Evolutionary conservation across 257 asterid species (phyloP), one percentile per base, ranked within the genome.

Genomic region (Orobanche coerulescens): DNA sequence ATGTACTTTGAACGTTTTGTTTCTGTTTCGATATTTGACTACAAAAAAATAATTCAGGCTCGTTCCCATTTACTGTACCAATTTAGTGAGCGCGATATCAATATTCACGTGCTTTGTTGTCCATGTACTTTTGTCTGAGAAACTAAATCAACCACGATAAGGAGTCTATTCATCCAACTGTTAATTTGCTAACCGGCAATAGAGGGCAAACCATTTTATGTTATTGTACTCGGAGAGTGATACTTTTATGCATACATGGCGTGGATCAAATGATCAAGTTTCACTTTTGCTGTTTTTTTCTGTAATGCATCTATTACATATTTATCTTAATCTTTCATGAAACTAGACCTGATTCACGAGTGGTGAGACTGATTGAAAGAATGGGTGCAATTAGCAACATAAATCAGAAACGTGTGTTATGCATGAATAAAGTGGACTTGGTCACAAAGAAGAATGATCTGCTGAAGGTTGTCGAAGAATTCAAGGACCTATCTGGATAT

Each of bases 341-440:
- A 36, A 65, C 30, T 68, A 92, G 97, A 68, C 95, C 95, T 61
- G 98, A 92, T 75, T 76, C 95, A 46, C 87, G 98, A 77, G 98
- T 92, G 47, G 87, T 84, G 81, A 86, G 91, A 75, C 79, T 92
- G 89, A 82, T 92, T 15, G 76, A 88, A 67, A 77, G 95, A 73
- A 81, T 92, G 98, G 98, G 98, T 66, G 77, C 95, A 43, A 78
- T 75, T 19, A 69, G 62, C 58, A 73, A 58, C 64, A 66, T 90
- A 61, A 73, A 58, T 49, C 98, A 92, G 82, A 92, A 81, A 79
- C 90, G 95, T 13, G 71, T 92, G 22, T 63, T 88, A 69, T 92
- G 98, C 71, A 81, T 92, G 79, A 92, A 92, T 71, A 92, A 92
- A 81, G 80, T 92, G 65, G 98, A 92, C 75, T 75, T 88, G 71